Base-by-base conservation (phyloP, 208 protist genomes). In the Porcisia deanei region DNA sequence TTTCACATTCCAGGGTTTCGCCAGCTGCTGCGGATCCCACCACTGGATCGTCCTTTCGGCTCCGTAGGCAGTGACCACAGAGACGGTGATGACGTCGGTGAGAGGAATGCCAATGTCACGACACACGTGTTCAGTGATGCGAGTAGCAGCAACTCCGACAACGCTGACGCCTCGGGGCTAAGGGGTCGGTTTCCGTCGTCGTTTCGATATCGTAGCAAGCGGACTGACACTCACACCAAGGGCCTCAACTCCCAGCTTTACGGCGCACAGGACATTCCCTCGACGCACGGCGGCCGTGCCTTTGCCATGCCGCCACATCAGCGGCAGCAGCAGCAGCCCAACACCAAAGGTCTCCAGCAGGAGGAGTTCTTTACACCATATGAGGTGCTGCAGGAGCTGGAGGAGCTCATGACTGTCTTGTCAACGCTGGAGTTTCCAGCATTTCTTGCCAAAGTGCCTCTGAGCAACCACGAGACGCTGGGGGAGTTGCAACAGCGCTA, bases 1-100 rank as follows among this genome's bases (percentile, higher is more conserved):
- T 87, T 90, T 54, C 85, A 90, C 72, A 85, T 90, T 20, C 83
- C 83, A 8, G 85, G 85, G 49, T 90, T 85, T 25, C 85, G 85
- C 52, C 75, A 87, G 74, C 81, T 90, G 43, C 68, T 90, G 45
- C 77, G 73, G 30, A 83, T 90, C 10, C 85, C 85, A 10, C 75
- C 75, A 79, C 64, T 75, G 47, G 71, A 80, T 55, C 71, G 73
- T 30, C 67, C 57, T 22, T 55, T 79, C 7, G 59, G 39, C 34
- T 37, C 22, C 30, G 57, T 12, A 14, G 70, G 49, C 66, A 77
- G 53, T 43, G 43, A 25, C 9, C 68, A 72, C 34, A 63, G 53
- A 12, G 52, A 76, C 54, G 47, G 71, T 64, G 16, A 57, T 0
- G 53, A 25, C 49, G 61, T n/a, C 45, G 49, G 25, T 12, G 58